Conservation (phyloP, 495 filamentous ascomycete species). For the Daldinia loculata region DNA sequence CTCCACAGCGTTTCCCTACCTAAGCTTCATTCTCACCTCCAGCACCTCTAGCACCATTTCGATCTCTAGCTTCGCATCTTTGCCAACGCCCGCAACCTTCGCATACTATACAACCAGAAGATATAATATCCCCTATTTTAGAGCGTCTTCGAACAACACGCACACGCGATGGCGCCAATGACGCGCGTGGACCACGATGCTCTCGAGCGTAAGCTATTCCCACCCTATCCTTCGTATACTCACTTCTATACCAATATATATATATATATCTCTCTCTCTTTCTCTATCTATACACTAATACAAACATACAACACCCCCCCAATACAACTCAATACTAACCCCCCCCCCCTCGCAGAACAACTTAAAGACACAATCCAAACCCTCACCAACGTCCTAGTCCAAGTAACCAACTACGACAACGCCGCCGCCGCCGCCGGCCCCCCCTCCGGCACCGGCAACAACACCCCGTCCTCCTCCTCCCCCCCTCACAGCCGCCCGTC, state of each 20-base stretch:
- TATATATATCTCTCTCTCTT: too few species aligned
- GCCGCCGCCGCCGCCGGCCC: conserved; percentile 57
- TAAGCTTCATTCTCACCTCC: too few species aligned
- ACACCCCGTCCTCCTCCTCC: conserved; percentile 49
- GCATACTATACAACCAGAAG: too few species aligned
- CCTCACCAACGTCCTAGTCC: conserved; percentile 81
- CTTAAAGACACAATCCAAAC: conserved; percentile 82
- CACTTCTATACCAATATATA: too few species aligned
- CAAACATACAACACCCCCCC: too few species aligned
- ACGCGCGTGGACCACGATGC: conserved; percentile 53
- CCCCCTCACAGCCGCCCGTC: conserved; percentile 53
- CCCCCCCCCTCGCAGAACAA: conserved; percentile 53
- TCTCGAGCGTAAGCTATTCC: conserved; percentile 53
- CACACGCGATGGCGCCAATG: conserved; percentile 57
- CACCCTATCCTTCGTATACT: background rate
- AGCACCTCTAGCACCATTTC: too few species aligned
- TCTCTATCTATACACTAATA: too few species aligned
- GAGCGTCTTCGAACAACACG: background rate
- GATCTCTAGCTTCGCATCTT: background rate
- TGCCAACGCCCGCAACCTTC: too few species aligned
- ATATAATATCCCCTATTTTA: too few species aligned
- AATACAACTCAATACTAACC: conserved; percentile 14
- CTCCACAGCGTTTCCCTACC: too few species aligned
- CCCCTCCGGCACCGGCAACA: conserved; percentile 23
- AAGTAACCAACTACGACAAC: conserved; percentile 76